phyloP scores from a whole-genome alignment of 352 stramenopile species.

The Globisporangium yorkense region DNA sequence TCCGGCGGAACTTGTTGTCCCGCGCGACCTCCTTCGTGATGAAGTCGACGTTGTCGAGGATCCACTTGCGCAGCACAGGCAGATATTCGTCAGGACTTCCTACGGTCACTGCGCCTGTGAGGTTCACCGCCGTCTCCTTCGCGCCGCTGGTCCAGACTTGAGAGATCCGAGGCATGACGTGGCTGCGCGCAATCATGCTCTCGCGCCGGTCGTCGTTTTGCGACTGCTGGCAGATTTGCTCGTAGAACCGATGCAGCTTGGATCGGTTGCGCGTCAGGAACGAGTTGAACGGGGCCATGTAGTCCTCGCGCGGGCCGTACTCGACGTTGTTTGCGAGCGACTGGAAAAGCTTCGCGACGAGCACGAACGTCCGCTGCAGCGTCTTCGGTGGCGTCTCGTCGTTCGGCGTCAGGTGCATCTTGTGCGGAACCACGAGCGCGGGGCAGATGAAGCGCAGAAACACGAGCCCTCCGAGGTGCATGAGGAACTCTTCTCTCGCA shows the following conservation, averaged over 20 bases:
- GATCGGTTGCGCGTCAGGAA: conserved; percentile 59
- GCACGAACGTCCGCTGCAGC: conserved; percentile 62
- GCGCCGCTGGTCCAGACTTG: conserved; percentile 40
- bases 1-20: conserved; percentile 46
- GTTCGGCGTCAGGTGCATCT: conserved; percentile 55
- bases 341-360: conserved; percentile 79
- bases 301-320: conserved; percentile 56
- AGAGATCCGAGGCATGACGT: conserved; percentile 53
- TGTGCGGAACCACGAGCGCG: conserved; percentile 66
- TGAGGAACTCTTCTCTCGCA: conserved; percentile 64
- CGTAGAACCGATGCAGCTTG: conserved; percentile 65
- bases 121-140: conserved; percentile 29
- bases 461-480: conserved; percentile 69
- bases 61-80: conserved; percentile 47
- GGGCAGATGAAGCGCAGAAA: conserved; percentile 79
- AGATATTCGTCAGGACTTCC: conserved; percentile 37
- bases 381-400: conserved; percentile 30
- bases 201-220: conserved; percentile 58
- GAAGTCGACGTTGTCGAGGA: conserved; percentile 36
- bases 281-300: conserved; percentile 73
- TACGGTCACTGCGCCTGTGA: conserved; percentile 28
- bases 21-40: conserved; percentile 42
- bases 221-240: conserved; percentile 65
- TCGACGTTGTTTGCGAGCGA: conserved; percentile 76
- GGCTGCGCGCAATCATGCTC: conserved; percentile 52